Base-by-base conservation (phyloP, 805 yeast genomes). In the Cyberlindnera americana region DNA sequence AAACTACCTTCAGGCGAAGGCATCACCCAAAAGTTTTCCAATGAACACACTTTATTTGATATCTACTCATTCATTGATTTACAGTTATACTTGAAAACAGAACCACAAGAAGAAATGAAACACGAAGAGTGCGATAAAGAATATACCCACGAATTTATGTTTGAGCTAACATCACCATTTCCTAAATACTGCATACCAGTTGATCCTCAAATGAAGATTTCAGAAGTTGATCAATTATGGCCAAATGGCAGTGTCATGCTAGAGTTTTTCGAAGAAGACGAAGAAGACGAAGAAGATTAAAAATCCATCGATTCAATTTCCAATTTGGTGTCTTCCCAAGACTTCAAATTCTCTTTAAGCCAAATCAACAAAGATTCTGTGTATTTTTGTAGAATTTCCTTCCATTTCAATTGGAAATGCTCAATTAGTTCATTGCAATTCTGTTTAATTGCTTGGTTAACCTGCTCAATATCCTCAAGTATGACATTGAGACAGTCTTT, bases 201-300 rank as follows among this genome's bases (percentile, higher is more conserved):
- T 5, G 64, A 63, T 22, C 43, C 54, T 12, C 51, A 54, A 0
- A 38, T 43, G 15, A 19, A 38, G 3, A 57, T 83, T 6, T 54
- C 52, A 22, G 73, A 75, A 23, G 68, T 67, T 26, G 50, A 62
- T 1, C 64, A 72, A 26, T 54, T 83, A n/a, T 79, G 75, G 73
- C 93, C 93, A n/a, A 81, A 71, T 50, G 89, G 89, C 2, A 81
- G 75, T 47, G 49, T 83, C 19, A 59, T 82, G 37, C 72, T 79
- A 4, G 84, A 79, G 49, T 57, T 36, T 24, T 26, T 40, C 15
- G 61, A 56, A 3, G 43, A 60, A 5, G 50, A 57, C 14, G 64
- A 53, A 6, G 35, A 16, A 11, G 35, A 31, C 18, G 12, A 10
- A n/a, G 64, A 58, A 2, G 57, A 53, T 4, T 49, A 15, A 15